phyloP scores from a whole-genome alignment of 2,329 filamentous ascomycete genomes.

The Byssoonygena ceratinophila region DNA sequence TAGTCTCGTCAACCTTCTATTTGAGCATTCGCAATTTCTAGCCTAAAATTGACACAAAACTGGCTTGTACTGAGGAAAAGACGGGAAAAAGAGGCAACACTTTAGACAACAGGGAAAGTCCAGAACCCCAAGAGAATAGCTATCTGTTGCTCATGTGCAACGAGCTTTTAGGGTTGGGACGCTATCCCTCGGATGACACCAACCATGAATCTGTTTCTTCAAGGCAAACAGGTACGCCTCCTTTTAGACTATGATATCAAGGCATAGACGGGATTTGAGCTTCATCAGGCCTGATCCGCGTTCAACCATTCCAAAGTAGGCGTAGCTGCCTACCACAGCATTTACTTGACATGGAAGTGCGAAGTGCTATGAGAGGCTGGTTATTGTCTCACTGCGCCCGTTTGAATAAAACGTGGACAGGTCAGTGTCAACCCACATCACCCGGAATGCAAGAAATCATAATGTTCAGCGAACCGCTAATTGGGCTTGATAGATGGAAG shows the following conservation, averaged over 20 bases:
- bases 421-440: conserved; percentile 10
- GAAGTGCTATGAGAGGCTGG: conserved; percentile 7
- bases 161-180: conserved; percentile 8
- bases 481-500: background rate
- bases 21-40: too few species aligned
- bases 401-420: conserved; percentile 10
- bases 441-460: conserved; percentile 7
- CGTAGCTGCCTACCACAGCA: conserved; percentile 1
- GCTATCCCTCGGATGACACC: conserved; percentile 9
- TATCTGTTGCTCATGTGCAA: conserved; percentile 4
- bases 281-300: conserved; percentile 3
- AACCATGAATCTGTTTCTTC: conserved; percentile 1
- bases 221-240: conserved; percentile 7
- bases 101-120: background rate
- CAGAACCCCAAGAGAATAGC: conserved; percentile 4
- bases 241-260: background rate
- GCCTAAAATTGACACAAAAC: too few species aligned
- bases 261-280: background rate
- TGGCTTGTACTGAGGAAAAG: background rate
- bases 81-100: background rate
- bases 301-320: background rate
- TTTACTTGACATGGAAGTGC: conserved; percentile 8
- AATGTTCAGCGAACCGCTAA: conserved; percentile 1
- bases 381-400: conserved; percentile 14
- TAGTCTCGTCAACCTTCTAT: too few species aligned